These are phyloP conservation scores for Lyophyllum atratum DNA, from an alignment of 768 basidiomycete species.

Conservation along the genomic window DNA sequence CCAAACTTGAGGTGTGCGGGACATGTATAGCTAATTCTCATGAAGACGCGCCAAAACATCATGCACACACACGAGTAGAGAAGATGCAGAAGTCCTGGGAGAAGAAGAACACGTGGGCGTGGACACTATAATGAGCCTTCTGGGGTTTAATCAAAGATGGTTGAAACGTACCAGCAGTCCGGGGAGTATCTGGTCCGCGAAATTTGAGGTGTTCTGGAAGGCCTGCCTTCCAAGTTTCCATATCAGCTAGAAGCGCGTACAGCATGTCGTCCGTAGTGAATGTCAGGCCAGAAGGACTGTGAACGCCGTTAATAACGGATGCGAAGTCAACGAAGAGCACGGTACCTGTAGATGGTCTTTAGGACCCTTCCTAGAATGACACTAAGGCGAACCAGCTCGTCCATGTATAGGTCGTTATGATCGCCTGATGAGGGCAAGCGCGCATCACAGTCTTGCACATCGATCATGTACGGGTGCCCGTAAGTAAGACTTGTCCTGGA, in stretches of 20 bases:
- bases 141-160: neutral
- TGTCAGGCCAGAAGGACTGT: constrained; percentile 84
- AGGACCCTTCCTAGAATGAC: constrained; percentile 89
- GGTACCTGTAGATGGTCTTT: constrained; percentile 90
- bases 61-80: constrained; percentile 89
- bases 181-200: constrained; percentile 65
- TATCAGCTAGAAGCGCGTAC: constrained; percentile 59
- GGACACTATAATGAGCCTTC: neutral
- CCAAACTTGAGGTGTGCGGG: constrained; percentile 89
- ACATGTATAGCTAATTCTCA: constrained; percentile 93
- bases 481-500: constrained; percentile 83
- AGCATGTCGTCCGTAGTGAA: constrained; percentile 84
- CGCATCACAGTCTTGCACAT: constrained; percentile 95
- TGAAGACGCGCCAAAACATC: constrained; percentile 98
- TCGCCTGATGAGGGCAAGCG: constrained; percentile 90
- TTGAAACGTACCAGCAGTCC: constrained; percentile 59
- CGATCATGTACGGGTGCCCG: constrained; percentile 95
- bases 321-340: neutral
- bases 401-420: constrained; percentile 75
- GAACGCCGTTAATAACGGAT: constrained; percentile 3
- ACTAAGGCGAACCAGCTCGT: constrained; percentile 89
- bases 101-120: constrained; percentile 6
- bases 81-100: constrained; percentile 80
- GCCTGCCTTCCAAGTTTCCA: constrained; percentile 75
- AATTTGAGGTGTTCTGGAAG: constrained; percentile 82